Base-by-base conservation (phyloP, 1,284 basidiomycete genomes). In the Ceratobasidium sp. region DNA sequence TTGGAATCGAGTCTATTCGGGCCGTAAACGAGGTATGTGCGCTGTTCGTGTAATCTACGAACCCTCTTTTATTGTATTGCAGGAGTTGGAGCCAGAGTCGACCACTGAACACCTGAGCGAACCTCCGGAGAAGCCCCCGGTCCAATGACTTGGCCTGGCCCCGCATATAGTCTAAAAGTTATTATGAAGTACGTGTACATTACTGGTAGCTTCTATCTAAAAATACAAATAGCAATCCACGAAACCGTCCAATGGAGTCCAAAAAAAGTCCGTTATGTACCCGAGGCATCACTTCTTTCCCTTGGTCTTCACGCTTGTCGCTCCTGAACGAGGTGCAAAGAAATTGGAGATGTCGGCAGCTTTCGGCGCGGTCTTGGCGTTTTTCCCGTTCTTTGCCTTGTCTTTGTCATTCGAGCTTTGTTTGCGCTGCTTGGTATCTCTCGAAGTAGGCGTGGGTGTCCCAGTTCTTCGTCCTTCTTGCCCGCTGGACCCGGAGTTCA, bases 1-100 rank as follows among this genome's bases (percentile, higher is more conserved):
- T 92, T 0, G 88, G 87, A 1, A 82, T 92, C 59, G 88, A 91
- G 72, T 85, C 84, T 1, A 87, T 92, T 70, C 81, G 84, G 56
- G 83, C 84, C 6, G 82, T 85, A 25, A 85, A 86, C 67, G 79
- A 84, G 58, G 82, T 67, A 25, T 52, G 71, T 69, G 14, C 27
- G 29, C 19, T 11, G 14, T 41, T 30, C 13, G 19, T 57, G 25
- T 3, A 21, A 6, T 8, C 25, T 49, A 11, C 14, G 36, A 23
- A 19, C n/a, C n/a, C 21, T 25, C n/a, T 19, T 56, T 41, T 42
- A 68, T 49, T 36, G 29, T 23, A 21, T 21, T 27, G 21, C 14
- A 50, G 47, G 47, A 50, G 21, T 25, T 21, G 14, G 23, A 23
- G 23, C 16, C 5, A 46, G 42, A n/a, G 42, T 21, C 42, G 6